A percentile compares a stretch with the other conserved stretches of the same genome.
Evolutionary conservation across 1,284 basidiomycete species (phyloP).

Genomic region (Ceratobasidium sp.): DNA sequence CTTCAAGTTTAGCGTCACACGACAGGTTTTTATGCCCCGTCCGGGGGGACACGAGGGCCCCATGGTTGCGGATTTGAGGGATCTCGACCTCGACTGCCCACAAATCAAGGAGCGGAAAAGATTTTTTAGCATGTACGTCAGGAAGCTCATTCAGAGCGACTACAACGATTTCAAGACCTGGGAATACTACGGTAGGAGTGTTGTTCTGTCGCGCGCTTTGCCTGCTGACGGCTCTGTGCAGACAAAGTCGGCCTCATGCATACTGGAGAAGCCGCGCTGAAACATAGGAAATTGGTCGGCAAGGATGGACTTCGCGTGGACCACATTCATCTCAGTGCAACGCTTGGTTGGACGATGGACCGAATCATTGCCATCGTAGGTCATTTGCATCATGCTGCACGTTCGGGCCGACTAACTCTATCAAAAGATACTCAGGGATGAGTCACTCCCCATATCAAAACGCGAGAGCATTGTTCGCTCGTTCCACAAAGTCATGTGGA

Average conservation of each 20-base stretch:
- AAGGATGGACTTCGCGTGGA: conserved; percentile 30
- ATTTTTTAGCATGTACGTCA: conserved; percentile 25
- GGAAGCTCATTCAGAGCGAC: conserved; percentile 15
- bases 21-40: conserved; percentile 23
- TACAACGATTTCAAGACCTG: conserved; percentile 34
- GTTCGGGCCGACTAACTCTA: background rate
- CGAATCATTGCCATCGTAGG: conserved; percentile 22
- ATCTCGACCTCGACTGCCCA: conserved; percentile 12
- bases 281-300: conserved; percentile 24
- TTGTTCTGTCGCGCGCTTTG: background rate
- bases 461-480: conserved; percentile 31
- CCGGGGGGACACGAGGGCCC: conserved; percentile 23
- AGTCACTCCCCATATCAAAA: background rate
- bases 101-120: conserved; percentile 36
- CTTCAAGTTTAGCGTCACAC: conserved; percentile 33
- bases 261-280: conserved; percentile 24
- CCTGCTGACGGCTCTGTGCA: background rate
- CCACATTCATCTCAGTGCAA: conserved; percentile 29
- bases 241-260: conserved; percentile 34
- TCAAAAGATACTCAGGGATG: conserved; percentile 23
- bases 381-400: background rate
- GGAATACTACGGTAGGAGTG: conserved; percentile 33
- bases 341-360: conserved; percentile 34
- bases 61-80: conserved; percentile 28
- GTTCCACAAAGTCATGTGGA: conserved; percentile 35